Base-by-base conservation (phyloP, 177 flowering plant species). In the Vitis hybrid region DNA sequence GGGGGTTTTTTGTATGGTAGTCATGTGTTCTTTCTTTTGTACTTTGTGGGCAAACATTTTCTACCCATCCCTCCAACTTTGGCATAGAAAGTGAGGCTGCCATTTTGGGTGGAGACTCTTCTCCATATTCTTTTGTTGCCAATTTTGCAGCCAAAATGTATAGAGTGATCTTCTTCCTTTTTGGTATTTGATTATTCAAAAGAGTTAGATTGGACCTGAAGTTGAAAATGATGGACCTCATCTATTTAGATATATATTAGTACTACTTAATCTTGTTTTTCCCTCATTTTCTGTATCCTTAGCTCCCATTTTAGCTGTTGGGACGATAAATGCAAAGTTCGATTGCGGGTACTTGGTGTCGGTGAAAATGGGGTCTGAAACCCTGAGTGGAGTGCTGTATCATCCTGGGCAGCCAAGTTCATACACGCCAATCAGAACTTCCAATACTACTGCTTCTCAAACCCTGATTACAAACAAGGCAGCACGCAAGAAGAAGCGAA, bases 251-350 rank as follows among this genome's bases (percentile, higher is more conserved):
- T 26, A 26, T 26, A 26, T 26, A 13, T 13, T 51, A 59, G 9
- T 11, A 19, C 16, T 59, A 13, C 53, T 22, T 8, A 26, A 26
- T 26, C 56, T 10, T n/a, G 15, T 61, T 22, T 48, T 26, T 29
- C 39, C n/a, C 48, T 62, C 72, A 73, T 78, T 68, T 5, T 13
- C 69, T 10, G 51, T 65, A 5, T 39, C 56, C 60, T 73, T 39
- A 39, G 45, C 45, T 39, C 45, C 45, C 5, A 39, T 72, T 49
- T 69, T 79, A 31, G 88, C 79, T 45, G 29, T 67, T 7, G 97
- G 98, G 60, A 82, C 82, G 12, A 90, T 94, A 51, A 91, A 94
- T n/a, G 93, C 87, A 13, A 90, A 92, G 66, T 88, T 94, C 58
- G 98, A 94, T 50, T 80, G 84, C 31, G 98, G 97, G 2, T 94